Conservation (phyloP, 2,329 filamentous ascomycete species). For the Sporothrix dimorphospora region DNA sequence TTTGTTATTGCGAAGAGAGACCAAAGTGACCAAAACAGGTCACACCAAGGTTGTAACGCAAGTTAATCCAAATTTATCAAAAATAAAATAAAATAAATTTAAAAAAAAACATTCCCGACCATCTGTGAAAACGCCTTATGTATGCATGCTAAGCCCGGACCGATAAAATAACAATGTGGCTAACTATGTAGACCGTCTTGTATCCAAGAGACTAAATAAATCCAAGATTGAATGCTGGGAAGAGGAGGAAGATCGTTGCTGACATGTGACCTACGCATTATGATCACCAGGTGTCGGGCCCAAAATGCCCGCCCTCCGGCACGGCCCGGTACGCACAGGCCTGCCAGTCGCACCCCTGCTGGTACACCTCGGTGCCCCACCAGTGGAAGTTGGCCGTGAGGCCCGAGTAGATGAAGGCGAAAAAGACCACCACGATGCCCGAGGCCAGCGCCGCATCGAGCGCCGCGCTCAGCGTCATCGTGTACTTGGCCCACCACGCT, state of each 20-base stretch:
- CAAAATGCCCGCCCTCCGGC: constrained; percentile 66
- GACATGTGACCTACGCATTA: no score
- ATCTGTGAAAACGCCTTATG: background rate
- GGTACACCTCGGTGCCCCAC: constrained; percentile 90
- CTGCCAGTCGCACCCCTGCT: constrained; percentile 82
- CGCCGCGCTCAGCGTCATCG: constrained; percentile 83
- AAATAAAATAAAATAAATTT: background rate
- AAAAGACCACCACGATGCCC: constrained; percentile 81
- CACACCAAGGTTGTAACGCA: no score
- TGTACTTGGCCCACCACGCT: constrained; percentile 90
- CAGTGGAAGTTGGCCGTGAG: constrained; percentile 73
- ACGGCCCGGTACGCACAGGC: constrained; percentile 73
- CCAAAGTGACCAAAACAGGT: no score
- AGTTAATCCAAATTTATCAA: background rate
- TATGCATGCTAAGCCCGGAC: background rate
- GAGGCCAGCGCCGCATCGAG: constrained; percentile 82
- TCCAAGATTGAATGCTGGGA: background rate
- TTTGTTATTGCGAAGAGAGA: no score
- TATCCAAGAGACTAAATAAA: background rate
- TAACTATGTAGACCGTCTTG: background rate
- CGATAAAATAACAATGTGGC: background rate
- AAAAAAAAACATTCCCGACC: background rate
- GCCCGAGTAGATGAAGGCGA: constrained; percentile 82
- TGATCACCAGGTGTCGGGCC: constrained; percentile 61
- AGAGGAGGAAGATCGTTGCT: background rate